Base-by-base conservation (phyloP, 345 rosid species). In the Eucalyptus pauciflora region DNA sequence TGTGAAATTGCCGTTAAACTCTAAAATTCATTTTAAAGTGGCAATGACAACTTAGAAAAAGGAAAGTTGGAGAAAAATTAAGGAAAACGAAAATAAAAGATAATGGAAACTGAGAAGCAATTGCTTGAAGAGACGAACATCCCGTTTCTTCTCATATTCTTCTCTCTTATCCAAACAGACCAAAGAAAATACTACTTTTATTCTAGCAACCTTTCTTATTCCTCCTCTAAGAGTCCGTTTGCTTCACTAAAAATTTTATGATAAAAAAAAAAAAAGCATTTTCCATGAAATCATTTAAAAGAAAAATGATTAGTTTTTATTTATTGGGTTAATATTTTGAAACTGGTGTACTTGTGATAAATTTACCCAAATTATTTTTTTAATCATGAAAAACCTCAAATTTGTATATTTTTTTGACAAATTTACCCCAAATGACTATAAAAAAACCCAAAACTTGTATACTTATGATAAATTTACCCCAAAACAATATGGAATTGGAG, bases 271-370 rank as follows among this genome's bases (percentile, higher is more conserved):
- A 18, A 18, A 54, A 37, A 37, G 3, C 2, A 56, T 22, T 22
- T 56, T 56, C 18, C 13, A 56, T 56, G 12, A 56, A 56, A 56
- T 22, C 27, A 24, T 24, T 56, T 24, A 22, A 22, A 56, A 56
- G 27, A 56, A 56, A 56, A 56, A 24, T 56, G 27, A 22, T 56
- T 56, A 24, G 1, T 56, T 56, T 24, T 56, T 24, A 56, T 52
- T 33, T 33, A 52, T 18, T 52, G 4, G 24, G 24, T 52, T 52
- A 52, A 52, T 4, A 52, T 52, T 2, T 4, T 52, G 2, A 52
- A 52, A 52, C 0, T 7, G 4, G 24, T 52, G 4, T 52, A 18
- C 8, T 0, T 18, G 0, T 18, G 2, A 18, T 7, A 18, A 18
- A 52, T 52, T 52, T 18, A 52, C 24, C 58, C 0, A 17, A 52